Base-by-base conservation (phyloP, 495 filamentous ascomycete species). In the Podospora appendiculata region DNA sequence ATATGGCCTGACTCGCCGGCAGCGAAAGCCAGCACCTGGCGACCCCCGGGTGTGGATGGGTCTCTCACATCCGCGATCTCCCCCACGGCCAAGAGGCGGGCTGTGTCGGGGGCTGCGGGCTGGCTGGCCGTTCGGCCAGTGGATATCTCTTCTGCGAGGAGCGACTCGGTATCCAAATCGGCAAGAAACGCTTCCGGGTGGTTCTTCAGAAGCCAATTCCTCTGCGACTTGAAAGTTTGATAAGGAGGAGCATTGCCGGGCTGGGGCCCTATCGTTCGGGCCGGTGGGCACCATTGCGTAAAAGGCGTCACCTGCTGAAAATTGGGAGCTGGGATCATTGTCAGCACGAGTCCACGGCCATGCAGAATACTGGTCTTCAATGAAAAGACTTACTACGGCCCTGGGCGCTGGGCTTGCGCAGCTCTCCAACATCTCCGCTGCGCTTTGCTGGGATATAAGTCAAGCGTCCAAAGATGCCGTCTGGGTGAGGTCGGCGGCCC, bases 1-100 rank as follows among this genome's bases (percentile, higher is more conserved):
- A 78, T 60, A 41, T 82, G 72, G 13, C 77, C 76, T 13, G 66
- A 70, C 52, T 72, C 67, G 7, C 83, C 82, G 18, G 65, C 60
- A 1, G 76, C 66, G 44, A 73, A 63, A 3, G 76, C 82, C 25
- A 78, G 58, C 13, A 82, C 65, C 1, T 57, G 55, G 14, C 58
- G 58, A 7, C 61, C 62, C 16, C 45, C 60, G 16, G 13, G 17
- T 42, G 25, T 55, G 17, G 39, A 40, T 4, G 45, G 41, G 9
- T 61, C 17, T 48, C 63, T 64, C 8, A 55, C 47, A 47, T 75
- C 65, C 32, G 60, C 55, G 16, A 74, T 56, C 36, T 76, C 67
- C 10, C 73, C 73, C 4, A 65, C 41, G 8, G 66, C 52, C 32
- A 74, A 61, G 18, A 72, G 59, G 25, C 60, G 55, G 0, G 59